Evolutionary conservation across 257 asterid species (phyloP), one percentile per base, ranked within the genome.

Genomic region (Fraxinus cuspidata): DNA sequence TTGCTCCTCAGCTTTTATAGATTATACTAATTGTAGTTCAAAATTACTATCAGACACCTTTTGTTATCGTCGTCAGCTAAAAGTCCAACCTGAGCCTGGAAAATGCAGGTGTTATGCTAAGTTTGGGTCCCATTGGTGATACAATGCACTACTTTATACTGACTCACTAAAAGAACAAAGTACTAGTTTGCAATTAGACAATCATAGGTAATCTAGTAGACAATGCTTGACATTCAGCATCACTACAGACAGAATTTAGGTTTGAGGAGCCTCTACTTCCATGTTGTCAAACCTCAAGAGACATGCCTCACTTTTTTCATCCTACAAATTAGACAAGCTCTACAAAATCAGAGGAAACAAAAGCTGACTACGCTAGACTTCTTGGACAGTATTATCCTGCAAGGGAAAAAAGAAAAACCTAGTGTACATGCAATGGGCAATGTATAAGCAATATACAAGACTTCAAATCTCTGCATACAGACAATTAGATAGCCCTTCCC

Each of bases 21-120:
- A 68, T 32, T 78, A 69, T 9, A 71, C 51, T 72, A 75, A 47
- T 27, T 21, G 64, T 56, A 71, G 65, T 74, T 18, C 67, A 25
- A 38, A 42, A 63, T 56, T 49, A 31, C 64, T 73, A 77, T 35
- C 27, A 74, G 44, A 51, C 4, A 76, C 28, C 32, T 51, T 16
- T 28, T 29, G 71, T 34, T 51, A 74, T 74, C 68, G 47, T 63
- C 79, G 37, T 47, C n/a, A 47, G 56, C n/a, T 47, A 44, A 75
- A 49, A 15, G 40, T 74, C 56, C 71, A 73, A 53, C 34, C n/a
- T 15, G 25, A 28, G 19, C 42, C 72, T 13, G 47, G 19, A 15
- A 29, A 28, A 74, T 73, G 70, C 58, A 65, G 56, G 68, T 28
- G 67, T n/a, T 25, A 66, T 34, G 40, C 44, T 34, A 78, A 63